A percentile compares a stretch with the other conserved stretches of the same genome.
Conservation (phyloP, 208 protist species). For the Acanthamoeba lenticulata region DNA sequence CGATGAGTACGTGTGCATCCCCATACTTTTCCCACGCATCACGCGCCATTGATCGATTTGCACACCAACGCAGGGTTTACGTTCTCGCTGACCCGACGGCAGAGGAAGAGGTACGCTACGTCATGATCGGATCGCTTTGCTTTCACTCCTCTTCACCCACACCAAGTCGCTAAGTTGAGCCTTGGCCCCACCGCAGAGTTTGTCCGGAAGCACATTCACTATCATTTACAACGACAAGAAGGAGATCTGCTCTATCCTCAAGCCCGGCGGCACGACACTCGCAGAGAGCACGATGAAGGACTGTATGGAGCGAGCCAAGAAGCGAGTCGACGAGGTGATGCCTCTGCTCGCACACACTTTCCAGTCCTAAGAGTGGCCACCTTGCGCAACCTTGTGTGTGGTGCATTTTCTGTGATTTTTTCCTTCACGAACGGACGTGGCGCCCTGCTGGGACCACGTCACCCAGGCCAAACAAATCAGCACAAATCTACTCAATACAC, state of each 20-base stretch:
- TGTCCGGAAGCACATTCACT: not conserved
- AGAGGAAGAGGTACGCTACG: not conserved
- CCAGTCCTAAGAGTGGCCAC: not conserved
- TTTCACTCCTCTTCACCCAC: not conserved
- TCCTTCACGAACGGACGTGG: too few relatives aligned
- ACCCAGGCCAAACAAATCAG: too few relatives aligned
- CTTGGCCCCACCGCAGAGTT: not conserved
- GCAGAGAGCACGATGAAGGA: not conserved
- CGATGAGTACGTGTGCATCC: not conserved
- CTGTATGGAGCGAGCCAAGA: conserved; percentile 15
- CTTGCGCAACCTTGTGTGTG: too few relatives aligned
- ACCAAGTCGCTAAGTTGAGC: not conserved
- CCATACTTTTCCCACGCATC: not conserved
- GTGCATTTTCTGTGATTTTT: too few relatives aligned
- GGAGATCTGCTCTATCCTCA: conserved; percentile 6
- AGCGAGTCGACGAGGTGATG: not conserved
- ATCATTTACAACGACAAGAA: conserved; percentile 32
- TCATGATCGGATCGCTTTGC: not conserved
- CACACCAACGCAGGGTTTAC: not conserved
- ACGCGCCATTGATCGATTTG: too few relatives aligned
- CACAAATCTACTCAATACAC: not conserved
- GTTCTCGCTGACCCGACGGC: conserved; percentile 14
- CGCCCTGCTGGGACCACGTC: too few relatives aligned
- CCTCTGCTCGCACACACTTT: not conserved
- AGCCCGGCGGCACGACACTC: not conserved